Percentiles rank a stretch among this genome's conserved stretches.
phyloP scores from a whole-genome alignment of 495 filamentous ascomycete species.

The Neurospora sp. region DNA sequence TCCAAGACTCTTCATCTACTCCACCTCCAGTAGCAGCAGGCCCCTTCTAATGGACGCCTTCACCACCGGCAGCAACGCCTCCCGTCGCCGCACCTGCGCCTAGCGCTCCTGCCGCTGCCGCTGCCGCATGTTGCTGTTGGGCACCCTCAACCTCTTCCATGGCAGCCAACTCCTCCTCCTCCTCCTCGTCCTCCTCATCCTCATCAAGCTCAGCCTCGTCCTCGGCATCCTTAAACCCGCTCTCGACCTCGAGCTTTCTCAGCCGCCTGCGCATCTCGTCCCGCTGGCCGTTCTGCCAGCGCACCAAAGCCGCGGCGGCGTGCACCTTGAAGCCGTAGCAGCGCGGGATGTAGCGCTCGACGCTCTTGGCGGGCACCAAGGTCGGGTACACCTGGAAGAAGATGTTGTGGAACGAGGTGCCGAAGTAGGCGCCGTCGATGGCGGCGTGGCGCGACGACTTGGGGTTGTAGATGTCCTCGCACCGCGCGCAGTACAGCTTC shows the following conservation, averaged over 20 bases:
- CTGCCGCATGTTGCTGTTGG: not conserved
- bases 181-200: constrained; percentile 23
- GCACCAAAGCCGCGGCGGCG: constrained; percentile 71
- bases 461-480: constrained; percentile 97
- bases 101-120: not conserved
- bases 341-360: constrained; percentile 74
- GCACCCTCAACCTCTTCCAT: not conserved
- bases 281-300: constrained; percentile 79
- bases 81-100: not conserved
- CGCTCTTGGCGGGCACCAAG: constrained; percentile 73
- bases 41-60: not conserved
- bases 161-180: constrained; percentile 10
- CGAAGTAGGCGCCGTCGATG: constrained; percentile 97
- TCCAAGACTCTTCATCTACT: not conserved
- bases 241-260: constrained; percentile 48
- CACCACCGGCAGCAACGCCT: not conserved
- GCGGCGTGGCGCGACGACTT: constrained; percentile 92
- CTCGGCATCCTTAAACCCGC: constrained; percentile 46
- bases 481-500: constrained; percentile 92
- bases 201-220: constrained; percentile 34
- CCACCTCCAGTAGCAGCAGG: not conserved
- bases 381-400: constrained; percentile 96
- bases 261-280: constrained; percentile 66
- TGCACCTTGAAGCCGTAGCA: constrained; percentile 95
- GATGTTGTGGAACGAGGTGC: constrained; percentile 96